Evolutionary conservation across 345 rosid genomes (phyloP).

Genomic region (Citrus hindsii): DNA sequence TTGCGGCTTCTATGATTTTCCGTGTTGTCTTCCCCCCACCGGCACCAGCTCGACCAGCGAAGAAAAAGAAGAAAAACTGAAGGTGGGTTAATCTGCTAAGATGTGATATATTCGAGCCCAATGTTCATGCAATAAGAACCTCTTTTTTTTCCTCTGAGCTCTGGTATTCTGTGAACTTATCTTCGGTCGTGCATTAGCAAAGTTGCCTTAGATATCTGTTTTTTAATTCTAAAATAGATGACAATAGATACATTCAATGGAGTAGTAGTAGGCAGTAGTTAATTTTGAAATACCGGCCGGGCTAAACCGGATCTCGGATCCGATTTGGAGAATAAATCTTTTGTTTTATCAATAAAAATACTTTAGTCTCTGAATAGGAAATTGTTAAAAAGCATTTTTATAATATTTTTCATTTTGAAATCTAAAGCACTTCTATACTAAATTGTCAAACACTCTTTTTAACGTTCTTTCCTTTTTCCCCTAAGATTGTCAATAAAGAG

Average conservation of each 20-base stretch:
- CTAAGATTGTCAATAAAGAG: not conserved
- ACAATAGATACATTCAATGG: no score
- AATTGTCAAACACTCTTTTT: no score
- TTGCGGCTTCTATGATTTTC: constrained; percentile 72
- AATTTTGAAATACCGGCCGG: no score
- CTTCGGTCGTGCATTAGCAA: no score
- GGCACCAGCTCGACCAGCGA: constrained; percentile 11
- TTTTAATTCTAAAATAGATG: not conserved
- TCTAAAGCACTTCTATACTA: not conserved
- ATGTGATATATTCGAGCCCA: not conserved
- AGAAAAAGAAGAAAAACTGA: constrained; percentile 60
- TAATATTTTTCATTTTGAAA: no score
- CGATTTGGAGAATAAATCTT: no score
- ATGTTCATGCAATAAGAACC: constrained; percentile 13
- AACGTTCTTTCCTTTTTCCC: no score
- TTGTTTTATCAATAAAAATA: no score
- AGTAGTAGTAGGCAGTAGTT: no score
- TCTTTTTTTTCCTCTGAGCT: not conserved
- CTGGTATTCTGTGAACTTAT: no score
- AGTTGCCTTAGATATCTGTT: not conserved
- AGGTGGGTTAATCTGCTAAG: constrained; percentile 8
- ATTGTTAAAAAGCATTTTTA: no score
- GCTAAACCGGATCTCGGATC: no score
- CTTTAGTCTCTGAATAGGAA: not conserved
- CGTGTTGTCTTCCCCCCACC: constrained; percentile 53